phyloP scores from a whole-genome alignment of 116 monocot species.

The Trichopus zeylanicus region DNA sequence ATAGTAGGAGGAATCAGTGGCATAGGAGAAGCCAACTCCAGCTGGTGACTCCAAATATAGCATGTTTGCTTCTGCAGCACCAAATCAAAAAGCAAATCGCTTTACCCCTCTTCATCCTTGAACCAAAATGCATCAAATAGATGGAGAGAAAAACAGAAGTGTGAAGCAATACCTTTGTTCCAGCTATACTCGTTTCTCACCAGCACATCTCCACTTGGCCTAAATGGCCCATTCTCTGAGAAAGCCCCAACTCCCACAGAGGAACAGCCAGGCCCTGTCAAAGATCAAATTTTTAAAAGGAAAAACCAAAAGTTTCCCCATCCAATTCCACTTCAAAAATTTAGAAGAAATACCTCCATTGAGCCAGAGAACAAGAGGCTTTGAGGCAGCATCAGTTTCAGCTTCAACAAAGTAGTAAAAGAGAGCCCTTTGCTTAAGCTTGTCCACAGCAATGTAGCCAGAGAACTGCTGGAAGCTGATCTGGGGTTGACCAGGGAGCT shows the following conservation, averaged over 20 bases:
- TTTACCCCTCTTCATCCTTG: too few relatives aligned
- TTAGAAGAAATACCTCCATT: slow-evolving; percentile 50
- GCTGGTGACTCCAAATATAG: slow-evolving; percentile 91
- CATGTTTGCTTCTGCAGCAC: slow-evolving; percentile 77
- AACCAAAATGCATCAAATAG: slow-evolving; percentile 4
- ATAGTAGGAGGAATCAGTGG: slow-evolving; percentile 60
- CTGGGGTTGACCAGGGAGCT: slow-evolving; percentile 60
- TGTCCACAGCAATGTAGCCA: slow-evolving; percentile 58
- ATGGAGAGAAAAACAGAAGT: not conserved
- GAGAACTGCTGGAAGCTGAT: slow-evolving; percentile 61
- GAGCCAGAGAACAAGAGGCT: slow-evolving; percentile 71
- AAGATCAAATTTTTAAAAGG: not conserved
- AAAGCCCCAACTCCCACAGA: slow-evolving; percentile 97
- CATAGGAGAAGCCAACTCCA: slow-evolving; percentile 96
- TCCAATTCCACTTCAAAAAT: not conserved
- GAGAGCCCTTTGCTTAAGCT: slow-evolving; percentile 29
- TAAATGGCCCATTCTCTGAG: slow-evolving; percentile 98
- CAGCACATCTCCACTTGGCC: slow-evolving; percentile 65
- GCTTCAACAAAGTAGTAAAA: slow-evolving; percentile 76
- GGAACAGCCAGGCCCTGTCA: slow-evolving; percentile 91
- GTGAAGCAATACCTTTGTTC: slow-evolving; percentile 71
- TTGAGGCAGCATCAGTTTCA: slow-evolving; percentile 42
- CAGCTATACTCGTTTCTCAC: slow-evolving; percentile 89
- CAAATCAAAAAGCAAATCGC: not conserved
- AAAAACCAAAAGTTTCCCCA: not conserved